Evolutionary conservation across 192 early-diverging fungal species (phyloP), one percentile per base, ranked within the genome.

Genomic region (Dissophora globulifera): DNA sequence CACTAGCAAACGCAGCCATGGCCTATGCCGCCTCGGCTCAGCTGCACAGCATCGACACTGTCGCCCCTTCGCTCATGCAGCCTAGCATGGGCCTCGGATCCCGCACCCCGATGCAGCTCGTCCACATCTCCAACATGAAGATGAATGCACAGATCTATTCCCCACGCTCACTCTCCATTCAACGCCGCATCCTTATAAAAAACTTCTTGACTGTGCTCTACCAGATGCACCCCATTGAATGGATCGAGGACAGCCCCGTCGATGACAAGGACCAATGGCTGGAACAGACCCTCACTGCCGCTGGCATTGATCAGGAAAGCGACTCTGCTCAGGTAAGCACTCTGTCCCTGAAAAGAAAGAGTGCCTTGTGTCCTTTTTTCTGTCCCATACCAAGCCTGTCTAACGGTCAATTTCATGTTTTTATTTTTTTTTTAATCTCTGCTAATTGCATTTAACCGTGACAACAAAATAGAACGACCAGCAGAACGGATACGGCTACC

Each of bases 141-240:
- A 57, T 76, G 33, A 66, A 66, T 59, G 50, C 17, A 2, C 57
- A 76, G 38, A 60, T 67, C 16, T 67, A 55, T n/a, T 76, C 72
- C 16, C 41, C 58, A 13, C 53, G 58, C 1, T 60, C 58, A 22
- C 57, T 53, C 20, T 67, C 72, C 9, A 67, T 76, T 10, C 45
- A 62, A 15, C 50, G 72, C 2, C 62, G 72, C 6, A 76, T 76
- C 20, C 50, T 76, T 25, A 66, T 76, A 35, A 66, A 55, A 25
- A 76, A 76, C 72, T 76, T 76, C 27, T 20, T 76, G 43, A 52
- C 72, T 13, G 19, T 56, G 29, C 52, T 76, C 26, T 76, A 67
- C 47, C 63, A 67, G 31, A 27, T 33, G 17, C 72, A 76, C 23
- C 72, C 72, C 12, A 47, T 76, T 20, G 57, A 76, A 35, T 66